Evolutionary conservation across 2,329 filamentous ascomycete genomes (phyloP), one percentile per base, ranked within the genome.

Genomic region (Knufia petricola): DNA sequence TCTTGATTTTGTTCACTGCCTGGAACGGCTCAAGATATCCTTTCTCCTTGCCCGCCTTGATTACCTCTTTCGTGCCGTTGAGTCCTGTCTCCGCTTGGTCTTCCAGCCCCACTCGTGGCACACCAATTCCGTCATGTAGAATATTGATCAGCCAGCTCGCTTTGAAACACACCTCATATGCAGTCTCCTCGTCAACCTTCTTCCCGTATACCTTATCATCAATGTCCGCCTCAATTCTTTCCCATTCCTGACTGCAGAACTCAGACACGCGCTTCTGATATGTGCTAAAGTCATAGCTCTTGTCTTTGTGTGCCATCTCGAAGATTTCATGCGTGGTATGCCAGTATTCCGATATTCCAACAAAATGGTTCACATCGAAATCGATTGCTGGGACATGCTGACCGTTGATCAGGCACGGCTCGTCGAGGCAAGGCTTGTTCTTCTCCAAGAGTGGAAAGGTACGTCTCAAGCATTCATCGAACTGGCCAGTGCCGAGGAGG

Each of bases 261-360:
- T 86, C 78, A 52, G 82, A 76, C 3, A 96, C 92, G 30, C 84
- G 80, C 54, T 83, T 74, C 62, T 96, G 89, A 59, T 96, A 98
- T 0, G 85, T 88, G 52, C 82, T 78, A 57, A 95, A 86, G 60
- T 96, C 88, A 64, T 96, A 98, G 0, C 85, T 80, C 56, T 86
- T 83, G 57, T 81, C 77, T 57, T 85, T 83, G 55, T 86, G 81
- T 3, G 80, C 81, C 71, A 79, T 78, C 51, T 84, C 78, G 59
- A 98, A 96, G 1, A 96, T 83, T 48, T 92, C 88, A 59, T 98
- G 92, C 0, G 92, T 98, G 0, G 90, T 94, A 65, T 98, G 92
- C 90, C 92, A 98, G 67, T 94, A 98, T 63, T 98, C 92, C 1
- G 90, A 96, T 2, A 98, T 90, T 9, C 92, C 92, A 23, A 98